Conservation (phyloP, 2,329 filamentous ascomycete species). For the Cordyceps tenuipes region DNA sequence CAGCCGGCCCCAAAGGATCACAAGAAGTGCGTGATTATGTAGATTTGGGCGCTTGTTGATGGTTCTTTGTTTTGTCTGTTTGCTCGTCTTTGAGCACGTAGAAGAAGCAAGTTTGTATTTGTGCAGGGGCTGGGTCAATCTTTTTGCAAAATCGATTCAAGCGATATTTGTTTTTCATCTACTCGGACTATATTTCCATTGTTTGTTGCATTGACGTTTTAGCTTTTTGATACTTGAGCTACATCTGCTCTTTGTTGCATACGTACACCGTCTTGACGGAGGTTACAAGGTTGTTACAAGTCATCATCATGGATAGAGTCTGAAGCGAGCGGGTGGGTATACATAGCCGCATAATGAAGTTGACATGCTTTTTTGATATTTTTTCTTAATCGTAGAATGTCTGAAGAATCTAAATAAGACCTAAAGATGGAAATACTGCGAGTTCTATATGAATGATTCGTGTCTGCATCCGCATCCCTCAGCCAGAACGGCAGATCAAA, state of each 20-base stretch:
- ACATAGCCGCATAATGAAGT: background rate
- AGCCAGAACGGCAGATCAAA: background rate
- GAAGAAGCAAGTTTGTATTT: background rate
- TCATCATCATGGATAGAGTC: background rate
- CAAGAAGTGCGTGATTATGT: conserved; percentile 48
- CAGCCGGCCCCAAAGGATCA: conserved; percentile 24
- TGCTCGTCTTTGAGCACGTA: background rate
- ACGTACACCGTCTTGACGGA: background rate
- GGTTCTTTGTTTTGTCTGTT: too few species aligned
- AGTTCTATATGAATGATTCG: background rate
- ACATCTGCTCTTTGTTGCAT: background rate
- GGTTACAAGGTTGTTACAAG: background rate
- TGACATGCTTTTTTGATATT: background rate
- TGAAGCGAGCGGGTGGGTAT: background rate
- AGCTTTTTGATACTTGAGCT: background rate
- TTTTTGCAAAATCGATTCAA: conserved; percentile 8
- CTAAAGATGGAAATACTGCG: background rate
- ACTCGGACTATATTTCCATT: background rate
- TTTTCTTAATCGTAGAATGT: background rate
- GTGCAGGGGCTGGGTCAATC: background rate
- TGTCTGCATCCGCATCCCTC: background rate
- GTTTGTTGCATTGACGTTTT: background rate
- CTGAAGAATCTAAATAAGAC: background rate
- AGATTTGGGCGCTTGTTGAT: background rate
- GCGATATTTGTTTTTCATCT: conserved; percentile 1